A percentile compares a stretch with the other conserved stretches of the same genome.
Evolutionary conservation across 306 rosid genomes (phyloP).

Genomic region (Quercus alba): DNA sequence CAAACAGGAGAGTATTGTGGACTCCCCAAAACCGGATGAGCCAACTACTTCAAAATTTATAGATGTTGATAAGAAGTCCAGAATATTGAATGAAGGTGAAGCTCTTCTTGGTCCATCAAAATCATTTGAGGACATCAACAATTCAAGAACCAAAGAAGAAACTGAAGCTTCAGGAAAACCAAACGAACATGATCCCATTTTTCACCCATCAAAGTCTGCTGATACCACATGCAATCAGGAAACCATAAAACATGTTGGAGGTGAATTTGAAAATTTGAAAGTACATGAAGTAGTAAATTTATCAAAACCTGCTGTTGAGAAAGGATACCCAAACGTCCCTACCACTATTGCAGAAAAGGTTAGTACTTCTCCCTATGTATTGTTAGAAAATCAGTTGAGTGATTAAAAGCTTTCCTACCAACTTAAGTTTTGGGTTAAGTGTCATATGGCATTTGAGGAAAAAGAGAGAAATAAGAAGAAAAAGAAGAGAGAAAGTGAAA

Average conservation of each 20-base stretch:
- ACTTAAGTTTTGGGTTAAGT: too few relatives aligned
- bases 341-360: not conserved
- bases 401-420: too few relatives aligned
- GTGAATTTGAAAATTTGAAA: not conserved
- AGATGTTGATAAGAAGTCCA: constrained; percentile 17
- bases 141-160: not conserved
- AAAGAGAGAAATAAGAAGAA: too few relatives aligned
- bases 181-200: not conserved
- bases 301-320: too few relatives aligned
- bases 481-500: too few relatives aligned
- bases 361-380: not conserved
- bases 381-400: too few relatives aligned
- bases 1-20: constrained; percentile 7
- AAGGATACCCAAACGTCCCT: too few relatives aligned
- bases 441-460: too few relatives aligned
- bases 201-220: not conserved
- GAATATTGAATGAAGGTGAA: constrained; percentile 6
- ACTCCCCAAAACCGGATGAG: constrained; percentile 5
- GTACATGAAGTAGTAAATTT: too few relatives aligned
- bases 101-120: constrained; percentile 7
- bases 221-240: not conserved
- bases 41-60: not conserved
- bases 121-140: not conserved
- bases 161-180: not conserved
- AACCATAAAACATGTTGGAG: not conserved